Percentiles rank a stretch among this genome's conserved stretches.
phyloP scores from a whole-genome alignment of 78 protist genomes.

The Dictyostelium intermedium region DNA sequence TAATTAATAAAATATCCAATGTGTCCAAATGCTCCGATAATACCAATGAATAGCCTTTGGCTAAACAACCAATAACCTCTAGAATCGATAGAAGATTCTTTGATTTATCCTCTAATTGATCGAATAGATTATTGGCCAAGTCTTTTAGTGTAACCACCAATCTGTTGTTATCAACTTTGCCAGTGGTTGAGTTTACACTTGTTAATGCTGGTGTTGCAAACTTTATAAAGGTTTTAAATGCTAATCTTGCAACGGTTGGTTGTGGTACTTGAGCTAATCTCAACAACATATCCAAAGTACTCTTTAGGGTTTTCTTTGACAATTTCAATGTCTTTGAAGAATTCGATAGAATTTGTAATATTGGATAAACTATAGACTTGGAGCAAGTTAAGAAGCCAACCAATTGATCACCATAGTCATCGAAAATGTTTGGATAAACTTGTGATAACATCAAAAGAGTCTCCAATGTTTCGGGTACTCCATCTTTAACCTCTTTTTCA shows the following conservation, averaged over 20 bases:
- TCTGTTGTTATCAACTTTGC: not conserved
- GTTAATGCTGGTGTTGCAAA: not conserved
- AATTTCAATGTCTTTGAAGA: not conserved
- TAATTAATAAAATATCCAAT: constrained; percentile 14
- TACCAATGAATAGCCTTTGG: not conserved
- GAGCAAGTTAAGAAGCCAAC: constrained; percentile 21
- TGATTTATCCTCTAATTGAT: not conserved
- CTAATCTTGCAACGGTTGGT: constrained; percentile 40
- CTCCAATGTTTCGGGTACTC: not conserved
- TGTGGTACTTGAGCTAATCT: constrained; percentile 9
- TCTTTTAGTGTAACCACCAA: not conserved
- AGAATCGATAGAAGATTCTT: constrained; percentile 34
- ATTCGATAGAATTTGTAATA: not conserved
- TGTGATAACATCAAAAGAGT: not conserved
- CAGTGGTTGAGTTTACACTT: not conserved
- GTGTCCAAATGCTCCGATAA: not conserved
- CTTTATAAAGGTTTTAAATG: constrained; percentile 29
- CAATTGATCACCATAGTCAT: not conserved
- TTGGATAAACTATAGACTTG: constrained; percentile 19
- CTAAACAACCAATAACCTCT: constrained; percentile 23
- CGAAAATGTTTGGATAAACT: constrained; percentile 8
- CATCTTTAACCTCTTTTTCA: constrained; percentile 25
- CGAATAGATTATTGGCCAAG: not conserved
- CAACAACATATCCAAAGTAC: not conserved
- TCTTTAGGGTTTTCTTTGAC: not conserved